phyloP scores from a whole-genome alignment of 2,329 filamentous ascomycete genomes.

The Penicillium decumbens region DNA sequence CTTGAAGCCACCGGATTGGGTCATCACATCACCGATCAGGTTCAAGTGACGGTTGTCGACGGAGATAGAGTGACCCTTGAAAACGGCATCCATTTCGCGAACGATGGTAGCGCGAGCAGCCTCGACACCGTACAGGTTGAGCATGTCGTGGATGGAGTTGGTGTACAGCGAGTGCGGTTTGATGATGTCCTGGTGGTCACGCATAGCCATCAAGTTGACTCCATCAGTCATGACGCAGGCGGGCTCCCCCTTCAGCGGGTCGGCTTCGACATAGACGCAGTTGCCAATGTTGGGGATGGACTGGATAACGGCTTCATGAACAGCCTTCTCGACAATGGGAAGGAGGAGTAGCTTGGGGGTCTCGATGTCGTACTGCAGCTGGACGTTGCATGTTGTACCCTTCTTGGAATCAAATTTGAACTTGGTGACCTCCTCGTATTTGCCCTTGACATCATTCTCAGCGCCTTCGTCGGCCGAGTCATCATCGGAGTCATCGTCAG shows the following conservation, averaged over 20 bases:
- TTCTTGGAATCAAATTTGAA: conserved; percentile 74
- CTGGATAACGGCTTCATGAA: conserved; percentile 76
- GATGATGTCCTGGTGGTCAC: conserved; percentile 77
- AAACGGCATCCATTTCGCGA: conserved; percentile 77
- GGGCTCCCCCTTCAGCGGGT: conserved; percentile 49
- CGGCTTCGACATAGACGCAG: conserved; percentile 64
- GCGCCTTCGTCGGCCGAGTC: conserved; percentile 41
- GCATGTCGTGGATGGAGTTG: conserved; percentile 85
- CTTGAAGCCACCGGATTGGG: conserved; percentile 80
- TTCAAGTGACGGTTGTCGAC: conserved; percentile 92
- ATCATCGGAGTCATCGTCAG: conserved; percentile 43
- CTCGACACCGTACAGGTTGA: conserved; percentile 85
- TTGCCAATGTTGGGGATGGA: conserved; percentile 72
- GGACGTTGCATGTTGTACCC: conserved; percentile 73
- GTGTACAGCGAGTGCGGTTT: conserved; percentile 82
- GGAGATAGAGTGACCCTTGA: conserved; percentile 82
- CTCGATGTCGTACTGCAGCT: conserved; percentile 72
- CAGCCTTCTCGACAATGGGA: conserved; percentile 76
- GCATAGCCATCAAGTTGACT: conserved; percentile 86
- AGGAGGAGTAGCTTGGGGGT: conserved; percentile 92
- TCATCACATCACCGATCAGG: conserved; percentile 97
- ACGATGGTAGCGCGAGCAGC: conserved; percentile 85
- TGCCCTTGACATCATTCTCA: conserved; percentile 60
- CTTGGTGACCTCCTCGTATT: conserved; percentile 62
- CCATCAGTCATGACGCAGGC: conserved; percentile 69